A percentile compares a stretch with the other conserved stretches of the same genome.
Evolutionary conservation across 495 filamentous ascomycete species (phyloP).

Genomic region (Bombardia bombarda): DNA sequence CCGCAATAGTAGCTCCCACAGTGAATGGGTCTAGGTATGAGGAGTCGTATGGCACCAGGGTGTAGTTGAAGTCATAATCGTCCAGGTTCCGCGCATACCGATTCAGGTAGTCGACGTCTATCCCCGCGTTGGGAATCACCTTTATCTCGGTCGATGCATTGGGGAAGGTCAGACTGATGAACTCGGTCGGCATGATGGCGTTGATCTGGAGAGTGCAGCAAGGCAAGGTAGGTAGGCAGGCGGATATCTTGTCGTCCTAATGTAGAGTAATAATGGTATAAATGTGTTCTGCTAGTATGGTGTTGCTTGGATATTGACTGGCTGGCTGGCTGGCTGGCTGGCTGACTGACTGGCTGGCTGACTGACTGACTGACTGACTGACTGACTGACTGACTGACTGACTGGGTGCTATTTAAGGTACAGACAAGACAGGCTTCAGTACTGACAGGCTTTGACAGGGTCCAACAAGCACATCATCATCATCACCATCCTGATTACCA

Average conservation of each 20-base stretch:
- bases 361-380: too few relatives aligned
- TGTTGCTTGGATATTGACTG: too few relatives aligned
- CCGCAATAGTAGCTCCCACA: conserved; percentile 41
- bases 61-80: conserved; percentile 48
- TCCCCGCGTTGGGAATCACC: conserved; percentile 36
- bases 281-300: too few relatives aligned
- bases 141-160: conserved; percentile 43
- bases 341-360: too few relatives aligned
- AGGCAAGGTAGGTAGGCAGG: too few relatives aligned
- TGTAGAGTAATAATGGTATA: neutral
- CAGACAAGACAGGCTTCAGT: too few relatives aligned
- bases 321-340: too few relatives aligned
- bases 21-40: conserved; percentile 45
- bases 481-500: too few relatives aligned
- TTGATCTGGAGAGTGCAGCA: neutral
- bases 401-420: too few relatives aligned
- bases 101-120: conserved; percentile 39
- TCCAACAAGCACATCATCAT: too few relatives aligned
- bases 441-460: too few relatives aligned
- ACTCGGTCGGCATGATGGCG: conserved; percentile 41
- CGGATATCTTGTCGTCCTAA: neutral
- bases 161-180: conserved; percentile 45
- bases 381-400: too few relatives aligned
- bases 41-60: conserved; percentile 45
- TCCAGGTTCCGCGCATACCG: conserved; percentile 44